Percentiles rank a stretch among this genome's conserved stretches.
Conservation (phyloP, 352 stramenopile species). For the Phytophthora citricola region DNA sequence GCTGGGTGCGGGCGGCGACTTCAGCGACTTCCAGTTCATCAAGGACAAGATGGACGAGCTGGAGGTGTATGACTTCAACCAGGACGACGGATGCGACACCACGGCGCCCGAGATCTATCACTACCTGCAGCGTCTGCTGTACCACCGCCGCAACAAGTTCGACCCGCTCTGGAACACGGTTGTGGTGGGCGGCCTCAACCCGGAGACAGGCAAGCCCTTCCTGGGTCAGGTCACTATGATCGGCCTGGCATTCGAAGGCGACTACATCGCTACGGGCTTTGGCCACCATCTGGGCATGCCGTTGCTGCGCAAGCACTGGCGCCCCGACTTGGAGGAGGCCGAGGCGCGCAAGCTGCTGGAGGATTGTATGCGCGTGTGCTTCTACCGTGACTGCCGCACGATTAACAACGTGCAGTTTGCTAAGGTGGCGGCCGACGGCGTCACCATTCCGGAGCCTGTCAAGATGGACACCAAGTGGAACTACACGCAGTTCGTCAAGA, state of each 20-base stretch:
- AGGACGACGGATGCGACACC: conserved; percentile 95
- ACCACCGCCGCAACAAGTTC: conserved; percentile 98
- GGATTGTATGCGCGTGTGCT: conserved; percentile 98
- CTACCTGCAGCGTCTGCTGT: conserved; percentile 98
- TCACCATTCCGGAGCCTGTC: conserved; percentile 94
- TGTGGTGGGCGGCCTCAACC: conserved; percentile 94
- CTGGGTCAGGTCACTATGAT: conserved; percentile 98
- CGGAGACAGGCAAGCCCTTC: conserved; percentile 92
- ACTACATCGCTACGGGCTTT: conserved; percentile 98
- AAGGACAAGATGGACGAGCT: conserved; percentile 95
- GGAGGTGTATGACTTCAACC: conserved; percentile 95
- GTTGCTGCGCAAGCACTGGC: conserved; percentile 96
- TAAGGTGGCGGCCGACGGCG: conserved; percentile 91
- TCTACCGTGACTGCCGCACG: conserved; percentile 98
- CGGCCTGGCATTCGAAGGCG: conserved; percentile 96
- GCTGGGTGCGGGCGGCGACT: conserved; percentile 96
- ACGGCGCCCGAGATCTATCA: conserved; percentile 95
- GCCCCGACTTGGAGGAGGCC: conserved; percentile 92
- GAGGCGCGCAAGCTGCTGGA: conserved; percentile 96
- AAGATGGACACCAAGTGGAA: conserved; percentile 97
- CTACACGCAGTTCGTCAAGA: conserved; percentile 86
- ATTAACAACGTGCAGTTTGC: conserved; percentile 98
- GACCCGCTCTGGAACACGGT: conserved; percentile 99
- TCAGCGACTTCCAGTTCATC: conserved; percentile 98
- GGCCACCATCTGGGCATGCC: conserved; percentile 97